Conservation (phyloP, 2,329 filamentous ascomycete genomes). For the Cylindrodendrum hubeiense region DNA sequence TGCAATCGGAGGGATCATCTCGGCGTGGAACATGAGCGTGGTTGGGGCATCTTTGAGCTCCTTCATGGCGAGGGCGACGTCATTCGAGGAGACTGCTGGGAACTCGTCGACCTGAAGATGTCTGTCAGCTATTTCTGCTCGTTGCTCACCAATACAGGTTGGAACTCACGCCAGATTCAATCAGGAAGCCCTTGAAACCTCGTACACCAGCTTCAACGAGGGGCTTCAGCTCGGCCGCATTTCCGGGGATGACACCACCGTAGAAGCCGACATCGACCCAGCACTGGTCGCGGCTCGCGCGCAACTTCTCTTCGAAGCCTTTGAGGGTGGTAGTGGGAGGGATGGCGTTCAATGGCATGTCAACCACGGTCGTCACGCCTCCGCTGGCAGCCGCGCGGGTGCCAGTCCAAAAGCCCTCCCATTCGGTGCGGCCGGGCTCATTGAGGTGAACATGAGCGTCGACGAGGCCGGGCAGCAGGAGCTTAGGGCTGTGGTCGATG, state of each 20-base stretch:
- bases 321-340: slow-evolving; percentile 92
- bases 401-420: slow-evolving; percentile 97
- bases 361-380: slow-evolving; percentile 95
- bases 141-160: not conserved
- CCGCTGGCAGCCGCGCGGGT: slow-evolving; percentile 94
- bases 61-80: slow-evolving; percentile 84
- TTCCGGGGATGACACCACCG: slow-evolving; percentile 93
- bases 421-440: slow-evolving; percentile 95
- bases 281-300: slow-evolving; percentile 86
- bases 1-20: slow-evolving; percentile 93
- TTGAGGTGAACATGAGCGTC: slow-evolving; percentile 98
- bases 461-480: slow-evolving; percentile 91
- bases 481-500: slow-evolving; percentile 84
- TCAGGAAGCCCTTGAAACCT: slow-evolving; percentile 98
- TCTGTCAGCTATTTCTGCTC: slow-evolving; percentile 24
- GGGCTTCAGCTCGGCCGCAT: slow-evolving; percentile 81
- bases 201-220: slow-evolving; percentile 88
- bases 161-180: slow-evolving; percentile 89
- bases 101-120: slow-evolving; percentile 86
- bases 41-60: slow-evolving; percentile 85
- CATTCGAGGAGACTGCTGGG: slow-evolving; percentile 84
- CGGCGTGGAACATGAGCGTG: slow-evolving; percentile 98
- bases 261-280: slow-evolving; percentile 99
- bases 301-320: slow-evolving; percentile 86
- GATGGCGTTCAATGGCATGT: slow-evolving; percentile 98